phyloP scores from a whole-genome alignment of 768 basidiomycete species.

The Pleurotus giganteus region DNA sequence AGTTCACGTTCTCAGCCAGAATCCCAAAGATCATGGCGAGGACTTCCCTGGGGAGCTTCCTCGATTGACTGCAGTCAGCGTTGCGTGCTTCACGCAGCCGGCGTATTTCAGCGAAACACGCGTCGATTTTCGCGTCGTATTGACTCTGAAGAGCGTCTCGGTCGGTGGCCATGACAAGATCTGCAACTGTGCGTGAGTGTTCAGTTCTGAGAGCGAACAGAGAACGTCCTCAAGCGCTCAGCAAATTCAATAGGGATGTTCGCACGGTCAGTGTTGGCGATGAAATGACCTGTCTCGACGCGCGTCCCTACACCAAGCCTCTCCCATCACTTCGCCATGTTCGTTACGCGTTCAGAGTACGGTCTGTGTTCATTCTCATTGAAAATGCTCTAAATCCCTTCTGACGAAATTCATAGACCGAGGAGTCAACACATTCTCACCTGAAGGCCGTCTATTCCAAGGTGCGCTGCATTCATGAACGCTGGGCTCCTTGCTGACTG shows the following conservation, averaged over 20 bases:
- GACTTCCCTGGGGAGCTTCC: too few relatives aligned
- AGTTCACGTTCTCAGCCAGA: too few relatives aligned
- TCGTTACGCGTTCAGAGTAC: constrained; percentile 94
- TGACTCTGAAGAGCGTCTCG: too few relatives aligned
- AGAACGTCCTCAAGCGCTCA: neutral
- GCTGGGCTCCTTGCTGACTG: constrained; percentile 16
- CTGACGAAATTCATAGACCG: constrained; percentile 55
- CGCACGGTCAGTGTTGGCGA: neutral
- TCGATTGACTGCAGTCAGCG: too few relatives aligned
- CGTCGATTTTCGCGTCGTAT: too few relatives aligned
- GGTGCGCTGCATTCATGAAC: constrained; percentile 45
- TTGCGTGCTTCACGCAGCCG: too few relatives aligned
- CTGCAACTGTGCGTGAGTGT: too few relatives aligned
- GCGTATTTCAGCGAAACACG: too few relatives aligned
- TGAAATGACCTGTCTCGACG: neutral
- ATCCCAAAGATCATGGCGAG: too few relatives aligned
- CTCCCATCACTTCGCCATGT: constrained; percentile 51
- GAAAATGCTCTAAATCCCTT: neutral
- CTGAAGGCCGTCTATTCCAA: constrained; percentile 98
- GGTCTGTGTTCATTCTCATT: constrained; percentile 42
- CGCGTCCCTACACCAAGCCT: constrained; percentile 16
- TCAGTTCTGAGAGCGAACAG: too few relatives aligned
- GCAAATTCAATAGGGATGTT: too few relatives aligned
- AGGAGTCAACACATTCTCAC: constrained; percentile 98
- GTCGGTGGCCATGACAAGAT: too few relatives aligned